phyloP scores from a whole-genome alignment of 1,284 basidiomycete genomes.

The Malassezia sp. region DNA sequence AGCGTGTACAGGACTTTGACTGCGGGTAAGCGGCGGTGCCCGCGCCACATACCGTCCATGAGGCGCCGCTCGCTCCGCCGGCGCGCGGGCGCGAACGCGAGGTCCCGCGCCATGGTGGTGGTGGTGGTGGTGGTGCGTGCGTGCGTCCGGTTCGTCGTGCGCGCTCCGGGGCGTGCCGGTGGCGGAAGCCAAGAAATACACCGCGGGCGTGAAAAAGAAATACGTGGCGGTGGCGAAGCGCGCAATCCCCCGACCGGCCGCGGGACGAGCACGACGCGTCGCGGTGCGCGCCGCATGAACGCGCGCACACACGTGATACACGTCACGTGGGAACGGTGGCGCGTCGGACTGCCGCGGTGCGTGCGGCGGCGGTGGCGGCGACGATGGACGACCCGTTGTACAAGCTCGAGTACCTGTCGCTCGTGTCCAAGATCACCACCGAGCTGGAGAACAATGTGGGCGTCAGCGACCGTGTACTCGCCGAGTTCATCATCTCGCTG shows the following conservation, averaged over 20 bases:
- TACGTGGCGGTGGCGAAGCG: too few relatives aligned
- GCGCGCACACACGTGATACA: neutral
- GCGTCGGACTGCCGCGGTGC: neutral
- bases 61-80: constrained; percentile 10
- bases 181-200: neutral
- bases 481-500: constrained; percentile 86
- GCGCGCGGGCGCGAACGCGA: constrained; percentile 1
- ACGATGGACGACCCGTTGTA: constrained; percentile 30
- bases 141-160: too few relatives aligned
- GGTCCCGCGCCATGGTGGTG: constrained; percentile 11
- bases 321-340: constrained; percentile 1
- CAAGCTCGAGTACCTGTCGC: constrained; percentile 41
- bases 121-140: constrained; percentile 9
- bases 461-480: constrained; percentile 69
- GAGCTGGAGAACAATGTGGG: constrained; percentile 54
- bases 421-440: constrained; percentile 38
- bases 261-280: neutral
- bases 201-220: too few relatives aligned
- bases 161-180: too few relatives aligned
- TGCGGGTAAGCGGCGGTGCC: constrained; percentile 12
- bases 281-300: neutral
- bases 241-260: neutral
- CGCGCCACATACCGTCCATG: constrained; percentile 12
- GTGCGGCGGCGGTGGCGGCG: neutral
- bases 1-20: constrained; percentile 45